Percentiles rank a stretch among this genome's conserved stretches.
Evolutionary conservation across 768 basidiomycete species (phyloP).

Genomic region (Galerina sulciceps): DNA sequence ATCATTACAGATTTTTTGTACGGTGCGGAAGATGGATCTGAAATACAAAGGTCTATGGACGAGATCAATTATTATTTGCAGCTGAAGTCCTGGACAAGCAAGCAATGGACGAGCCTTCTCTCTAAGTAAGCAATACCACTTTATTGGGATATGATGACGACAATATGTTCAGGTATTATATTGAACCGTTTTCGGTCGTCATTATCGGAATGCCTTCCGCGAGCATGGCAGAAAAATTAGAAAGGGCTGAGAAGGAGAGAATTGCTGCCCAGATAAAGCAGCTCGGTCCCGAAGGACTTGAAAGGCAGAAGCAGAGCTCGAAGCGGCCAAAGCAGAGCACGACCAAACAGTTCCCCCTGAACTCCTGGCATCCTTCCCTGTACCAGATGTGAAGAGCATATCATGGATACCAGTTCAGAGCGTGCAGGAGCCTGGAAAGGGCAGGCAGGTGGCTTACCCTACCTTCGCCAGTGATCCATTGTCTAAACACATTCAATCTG

Average conservation of each 20-base stretch:
- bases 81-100: constrained; percentile 71
- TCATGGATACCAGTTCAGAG: constrained; percentile 85
- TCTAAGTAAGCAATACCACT: constrained; percentile 53
- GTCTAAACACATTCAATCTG: constrained; percentile 64
- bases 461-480: constrained; percentile 45
- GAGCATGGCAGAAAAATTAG: constrained; percentile 76
- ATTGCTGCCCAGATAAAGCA: constrained; percentile 66
- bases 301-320: constrained; percentile 68
- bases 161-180: constrained; percentile 64
- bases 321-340: constrained; percentile 87
- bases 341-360: constrained; percentile 81
- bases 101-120: constrained; percentile 80
- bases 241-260: constrained; percentile 80
- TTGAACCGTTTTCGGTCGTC: constrained; percentile 74
- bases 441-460: constrained; percentile 36
- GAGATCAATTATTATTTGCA: constrained; percentile 74
- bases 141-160: background rate
- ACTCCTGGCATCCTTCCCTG: constrained; percentile 83
- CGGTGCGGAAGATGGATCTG: constrained; percentile 80
- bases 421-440: constrained; percentile 63
- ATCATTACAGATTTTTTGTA: constrained; percentile 88
- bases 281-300: constrained; percentile 84
- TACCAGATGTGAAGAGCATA: constrained; percentile 89
- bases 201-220: constrained; percentile 90
- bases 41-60: constrained; percentile 73